These are phyloP conservation scores for Cyberlindnera saturnus DNA, from an alignment of 805 yeast species.

Conservation along the genomic window DNA sequence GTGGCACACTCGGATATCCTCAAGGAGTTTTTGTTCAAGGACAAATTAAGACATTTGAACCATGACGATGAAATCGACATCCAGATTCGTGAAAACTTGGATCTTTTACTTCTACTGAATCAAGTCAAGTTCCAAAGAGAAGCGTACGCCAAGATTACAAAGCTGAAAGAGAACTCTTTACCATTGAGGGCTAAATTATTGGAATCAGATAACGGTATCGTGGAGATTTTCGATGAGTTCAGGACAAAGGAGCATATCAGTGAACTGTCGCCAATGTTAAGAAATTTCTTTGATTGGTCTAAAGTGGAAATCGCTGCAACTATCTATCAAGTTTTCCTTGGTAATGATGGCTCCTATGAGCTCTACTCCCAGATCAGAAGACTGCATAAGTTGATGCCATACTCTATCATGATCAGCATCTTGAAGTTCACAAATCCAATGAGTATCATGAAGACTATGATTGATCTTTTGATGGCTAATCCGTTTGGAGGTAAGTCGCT, in stretches of 20 bases:
- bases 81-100: constrained; percentile 52
- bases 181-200: constrained; percentile 52
- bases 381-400: constrained; percentile 77
- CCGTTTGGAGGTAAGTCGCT: constrained; percentile 64
- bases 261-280: constrained; percentile 60
- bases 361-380: constrained; percentile 63
- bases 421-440: constrained; percentile 83
- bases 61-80: constrained; percentile 49
- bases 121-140: constrained; percentile 71
- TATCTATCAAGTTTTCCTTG: constrained; percentile 71
- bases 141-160: constrained; percentile 50
- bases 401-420: constrained; percentile 67
- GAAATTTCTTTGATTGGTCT: constrained; percentile 73
- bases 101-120: constrained; percentile 50
- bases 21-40: constrained; percentile 43
- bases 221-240: constrained; percentile 59
- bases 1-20: constrained; percentile 48
- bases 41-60: constrained; percentile 32
- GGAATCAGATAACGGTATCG: constrained; percentile 47
- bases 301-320: constrained; percentile 82
- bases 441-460: constrained; percentile 68
- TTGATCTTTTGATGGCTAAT: constrained; percentile 79
- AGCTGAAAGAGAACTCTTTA: constrained; percentile 50
- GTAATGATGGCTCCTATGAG: constrained; percentile 76
- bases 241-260: constrained; percentile 44